Evolutionary conservation across 2,329 filamentous ascomycete species (phyloP).

Genomic region (Colletotrichum zoysiae): DNA sequence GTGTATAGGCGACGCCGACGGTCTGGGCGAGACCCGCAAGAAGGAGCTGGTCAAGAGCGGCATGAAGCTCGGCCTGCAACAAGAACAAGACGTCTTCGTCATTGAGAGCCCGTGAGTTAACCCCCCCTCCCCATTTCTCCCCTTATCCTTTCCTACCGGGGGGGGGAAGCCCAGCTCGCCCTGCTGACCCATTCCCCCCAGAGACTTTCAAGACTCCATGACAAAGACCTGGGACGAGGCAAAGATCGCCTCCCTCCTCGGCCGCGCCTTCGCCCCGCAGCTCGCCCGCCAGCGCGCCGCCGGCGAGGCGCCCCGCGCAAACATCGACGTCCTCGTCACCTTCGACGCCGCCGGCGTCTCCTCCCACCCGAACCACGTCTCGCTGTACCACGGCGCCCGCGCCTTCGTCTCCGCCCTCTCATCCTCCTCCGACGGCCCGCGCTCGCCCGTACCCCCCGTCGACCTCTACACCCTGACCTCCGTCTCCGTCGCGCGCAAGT

Average conservation of each 20-base stretch:
- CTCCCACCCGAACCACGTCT: constrained; percentile 92
- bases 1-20: constrained; percentile 80
- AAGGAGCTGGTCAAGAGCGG: constrained; percentile 87
- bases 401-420: constrained; percentile 77
- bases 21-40: constrained; percentile 85
- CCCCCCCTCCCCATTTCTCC: constrained; percentile 2
- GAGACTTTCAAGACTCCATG: constrained; percentile 92
- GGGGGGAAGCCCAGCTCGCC: not conserved
- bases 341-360: constrained; percentile 90
- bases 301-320: constrained; percentile 57
- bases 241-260: constrained; percentile 78
- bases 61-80: constrained; percentile 78
- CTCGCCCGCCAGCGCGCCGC: constrained; percentile 55
- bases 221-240: constrained; percentile 79
- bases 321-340: constrained; percentile 87
- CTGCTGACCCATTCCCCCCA: constrained; percentile 34
- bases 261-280: constrained; percentile 79
- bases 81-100: constrained; percentile 85
- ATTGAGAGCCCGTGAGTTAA: constrained; percentile 78
- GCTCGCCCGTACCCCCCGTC: constrained; percentile 79
- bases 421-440: constrained; percentile 69
- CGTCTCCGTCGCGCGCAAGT: constrained; percentile 83
- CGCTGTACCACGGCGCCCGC: constrained; percentile 84
- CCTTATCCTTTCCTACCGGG: too few species aligned
- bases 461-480: constrained; percentile 87